These are phyloP conservation scores for Eragrostis curvula DNA, from an alignment of 176 grass and related monocot species.

Conservation along the genomic window DNA sequence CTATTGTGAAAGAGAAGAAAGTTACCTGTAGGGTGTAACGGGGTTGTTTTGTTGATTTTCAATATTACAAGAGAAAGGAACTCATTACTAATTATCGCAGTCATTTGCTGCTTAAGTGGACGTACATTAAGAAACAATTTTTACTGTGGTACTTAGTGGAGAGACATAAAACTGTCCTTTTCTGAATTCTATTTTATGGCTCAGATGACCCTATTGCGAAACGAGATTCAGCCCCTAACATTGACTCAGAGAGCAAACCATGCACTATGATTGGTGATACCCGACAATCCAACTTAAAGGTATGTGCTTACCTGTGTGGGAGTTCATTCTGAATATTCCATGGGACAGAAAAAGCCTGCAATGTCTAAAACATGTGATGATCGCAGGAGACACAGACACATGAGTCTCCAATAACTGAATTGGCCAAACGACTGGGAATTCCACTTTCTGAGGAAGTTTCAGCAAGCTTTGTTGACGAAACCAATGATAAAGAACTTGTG, in stretches of 20 bases:
- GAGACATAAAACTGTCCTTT: conserved; percentile 1
- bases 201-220: conserved; percentile 94
- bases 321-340: conserved; percentile 11
- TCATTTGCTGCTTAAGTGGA: background rate
- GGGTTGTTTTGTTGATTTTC: background rate
- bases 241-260: conserved; percentile 58
- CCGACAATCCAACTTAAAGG: conserved; percentile 52
- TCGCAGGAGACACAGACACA: conserved; percentile 32
- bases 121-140: background rate
- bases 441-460: conserved; percentile 64
- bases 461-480: conserved; percentile 70
- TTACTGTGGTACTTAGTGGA: background rate
- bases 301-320: conserved; percentile 34
- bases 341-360: background rate
- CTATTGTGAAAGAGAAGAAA: background rate
- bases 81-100: background rate
- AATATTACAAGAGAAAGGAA: conserved; percentile 21
- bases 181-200: conserved; percentile 24
- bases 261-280: conserved; percentile 40
- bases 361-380: conserved; percentile 24
- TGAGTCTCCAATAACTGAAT: conserved; percentile 55
- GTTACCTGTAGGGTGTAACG: background rate
- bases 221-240: conserved; percentile 50
- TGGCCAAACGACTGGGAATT: conserved; percentile 81
- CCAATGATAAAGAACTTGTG: conserved; percentile 80